Evolutionary conservation across 2,329 filamentous ascomycete species (phyloP).

Genomic region (Fusarium fujikuroi): DNA sequence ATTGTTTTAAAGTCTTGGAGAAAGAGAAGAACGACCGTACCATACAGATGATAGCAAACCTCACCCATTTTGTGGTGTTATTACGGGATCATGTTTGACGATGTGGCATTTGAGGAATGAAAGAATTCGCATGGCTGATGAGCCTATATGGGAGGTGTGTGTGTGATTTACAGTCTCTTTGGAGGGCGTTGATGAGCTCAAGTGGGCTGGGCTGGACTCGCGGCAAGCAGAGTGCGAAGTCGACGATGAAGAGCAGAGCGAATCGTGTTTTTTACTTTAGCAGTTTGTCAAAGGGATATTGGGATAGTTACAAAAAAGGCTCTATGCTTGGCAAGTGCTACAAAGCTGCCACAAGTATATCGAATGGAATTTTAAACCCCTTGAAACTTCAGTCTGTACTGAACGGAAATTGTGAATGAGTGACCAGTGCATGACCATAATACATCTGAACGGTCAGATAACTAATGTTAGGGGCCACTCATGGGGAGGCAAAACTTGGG

Average conservation of each 20-base stretch:
- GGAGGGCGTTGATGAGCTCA: constrained; percentile 47
- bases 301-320: constrained; percentile 44
- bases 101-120: constrained; percentile 46
- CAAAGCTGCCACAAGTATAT: constrained; percentile 41
- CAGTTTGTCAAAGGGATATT: constrained; percentile 38
- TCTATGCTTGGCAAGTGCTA: constrained; percentile 41
- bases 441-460: background rate
- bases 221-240: constrained; percentile 23
- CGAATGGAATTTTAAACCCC: constrained; percentile 25
- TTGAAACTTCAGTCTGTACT: background rate
- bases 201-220: constrained; percentile 47
- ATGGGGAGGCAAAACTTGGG: background rate
- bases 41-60: constrained; percentile 42
- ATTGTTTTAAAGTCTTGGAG: constrained; percentile 24
- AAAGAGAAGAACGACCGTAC: constrained; percentile 31
- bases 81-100: constrained; percentile 48
- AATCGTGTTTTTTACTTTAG: constrained; percentile 35
- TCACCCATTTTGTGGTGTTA: constrained; percentile 37
- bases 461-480: background rate
- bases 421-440: background rate
- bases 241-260: constrained; percentile 42
- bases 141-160: constrained; percentile 42
- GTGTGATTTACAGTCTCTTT: constrained; percentile 35
- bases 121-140: constrained; percentile 43
- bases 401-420: background rate